phyloP scores from a whole-genome alignment of 2,329 filamentous ascomycete genomes.

The Volutella citrinella region DNA sequence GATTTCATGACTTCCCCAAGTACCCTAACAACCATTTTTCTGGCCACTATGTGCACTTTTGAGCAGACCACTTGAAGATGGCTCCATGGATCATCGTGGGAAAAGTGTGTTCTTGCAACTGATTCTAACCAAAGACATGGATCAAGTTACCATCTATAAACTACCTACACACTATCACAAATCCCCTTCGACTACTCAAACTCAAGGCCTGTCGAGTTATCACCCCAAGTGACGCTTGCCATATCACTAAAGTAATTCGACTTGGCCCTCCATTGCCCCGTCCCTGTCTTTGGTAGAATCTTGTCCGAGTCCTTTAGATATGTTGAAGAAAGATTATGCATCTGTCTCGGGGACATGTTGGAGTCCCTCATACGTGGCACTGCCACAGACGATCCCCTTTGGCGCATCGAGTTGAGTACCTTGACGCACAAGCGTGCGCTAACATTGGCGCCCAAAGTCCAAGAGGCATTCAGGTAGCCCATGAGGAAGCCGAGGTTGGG shows the following conservation, averaged over 20 bases:
- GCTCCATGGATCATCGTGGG: too few relatives aligned
- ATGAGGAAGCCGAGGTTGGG: constrained; percentile 58
- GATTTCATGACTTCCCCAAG: too few relatives aligned
- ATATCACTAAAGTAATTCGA: constrained; percentile 28
- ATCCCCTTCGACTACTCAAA: too few relatives aligned
- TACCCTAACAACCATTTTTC: too few relatives aligned
- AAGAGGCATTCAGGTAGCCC: constrained; percentile 59
- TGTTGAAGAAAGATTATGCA: constrained; percentile 47
- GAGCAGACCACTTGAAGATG: too few relatives aligned
- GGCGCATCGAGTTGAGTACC: constrained; percentile 48
- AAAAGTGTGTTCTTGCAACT: too few relatives aligned
- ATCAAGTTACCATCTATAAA: too few relatives aligned
- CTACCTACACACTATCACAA: too few relatives aligned
- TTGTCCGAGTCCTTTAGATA: constrained; percentile 44
- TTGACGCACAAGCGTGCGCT: constrained; percentile 47
- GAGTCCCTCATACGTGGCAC: constrained; percentile 39
- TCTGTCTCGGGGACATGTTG: constrained; percentile 34
- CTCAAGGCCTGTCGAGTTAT: constrained; percentile 23
- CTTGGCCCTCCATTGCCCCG: constrained; percentile 30
- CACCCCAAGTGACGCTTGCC: constrained; percentile 27
- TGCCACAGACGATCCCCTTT: constrained; percentile 38
- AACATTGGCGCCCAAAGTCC: constrained; percentile 61
- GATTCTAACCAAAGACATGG: too few relatives aligned
- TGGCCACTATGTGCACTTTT: too few relatives aligned
- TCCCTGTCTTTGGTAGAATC: constrained; percentile 45